These are phyloP conservation scores for Aspergillus cejpii DNA, from an alignment of 2,329 filamentous ascomycete genomes.

Conservation along the genomic window DNA sequence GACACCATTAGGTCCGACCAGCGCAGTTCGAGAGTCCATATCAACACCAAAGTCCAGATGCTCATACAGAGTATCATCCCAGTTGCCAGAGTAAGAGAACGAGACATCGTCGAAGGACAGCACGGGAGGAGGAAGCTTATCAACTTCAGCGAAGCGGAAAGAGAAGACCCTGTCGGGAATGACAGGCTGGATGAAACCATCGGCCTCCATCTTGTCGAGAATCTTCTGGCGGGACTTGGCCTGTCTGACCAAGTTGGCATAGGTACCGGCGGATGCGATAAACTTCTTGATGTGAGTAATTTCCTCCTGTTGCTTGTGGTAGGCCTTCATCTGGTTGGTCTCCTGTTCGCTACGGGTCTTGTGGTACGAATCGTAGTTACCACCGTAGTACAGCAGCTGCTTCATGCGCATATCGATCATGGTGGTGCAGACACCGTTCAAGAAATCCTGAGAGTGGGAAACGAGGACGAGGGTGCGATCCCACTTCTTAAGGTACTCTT, in stretches of 20 bases:
- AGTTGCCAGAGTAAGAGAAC: slow-evolving; percentile 91
- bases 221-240: slow-evolving; percentile 99
- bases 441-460: slow-evolving; percentile 96
- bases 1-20: slow-evolving; percentile 97
- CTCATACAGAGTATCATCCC: slow-evolving; percentile 89
- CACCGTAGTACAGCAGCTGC: slow-evolving; percentile 92
- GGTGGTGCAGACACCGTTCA: slow-evolving; percentile 96
- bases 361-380: slow-evolving; percentile 97
- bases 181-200: slow-evolving; percentile 94
- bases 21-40: slow-evolving; percentile 96
- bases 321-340: slow-evolving; percentile 97
- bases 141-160: slow-evolving; percentile 96
- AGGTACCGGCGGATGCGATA: slow-evolving; percentile 98
- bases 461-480: slow-evolving; percentile 93
- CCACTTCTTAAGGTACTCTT: slow-evolving; percentile 99
- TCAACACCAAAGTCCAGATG: slow-evolving; percentile 97
- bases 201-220: slow-evolving; percentile 99
- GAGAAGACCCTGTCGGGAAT: slow-evolving; percentile 80
- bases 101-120: slow-evolving; percentile 95
- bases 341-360: slow-evolving; percentile 95
- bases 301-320: slow-evolving; percentile 98
- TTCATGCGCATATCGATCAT: slow-evolving; percentile 98
- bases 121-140: slow-evolving; percentile 97
- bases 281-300: slow-evolving; percentile 99
- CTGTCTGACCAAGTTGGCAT: slow-evolving; percentile 97